These are phyloP conservation scores for Lasiodiplodia citricola DNA, from an alignment of 2,329 filamentous ascomycete genomes.

Conservation along the genomic window DNA sequence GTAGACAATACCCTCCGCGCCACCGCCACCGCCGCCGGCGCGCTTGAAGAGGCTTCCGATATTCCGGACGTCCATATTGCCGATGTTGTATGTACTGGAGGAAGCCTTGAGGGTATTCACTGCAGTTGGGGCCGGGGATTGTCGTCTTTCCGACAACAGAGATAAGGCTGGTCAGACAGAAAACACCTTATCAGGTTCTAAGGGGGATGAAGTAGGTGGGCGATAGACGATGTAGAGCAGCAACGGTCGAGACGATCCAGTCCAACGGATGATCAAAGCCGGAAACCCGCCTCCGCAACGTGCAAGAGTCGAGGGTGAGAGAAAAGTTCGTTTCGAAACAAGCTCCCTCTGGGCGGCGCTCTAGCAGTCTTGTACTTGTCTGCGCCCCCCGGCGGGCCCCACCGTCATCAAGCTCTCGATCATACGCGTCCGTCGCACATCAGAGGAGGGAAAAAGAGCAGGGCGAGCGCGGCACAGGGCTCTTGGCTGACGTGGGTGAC, in stretches of 20 bases:
- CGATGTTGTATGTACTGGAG: background rate
- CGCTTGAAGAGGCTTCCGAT: conserved; percentile 7
- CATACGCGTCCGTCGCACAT: background rate
- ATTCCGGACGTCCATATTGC: conserved; percentile 19
- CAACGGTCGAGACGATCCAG: background rate
- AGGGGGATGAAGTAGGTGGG: background rate
- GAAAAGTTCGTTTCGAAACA: conserved; percentile 6
- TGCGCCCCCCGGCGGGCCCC: background rate
- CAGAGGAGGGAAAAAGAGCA: background rate
- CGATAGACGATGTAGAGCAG: background rate
- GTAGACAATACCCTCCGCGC: conserved; percentile 15
- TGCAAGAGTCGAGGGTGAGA: background rate
- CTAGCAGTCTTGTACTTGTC: conserved; percentile 7
- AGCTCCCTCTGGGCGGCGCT: conserved; percentile 4
- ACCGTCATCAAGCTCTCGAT: background rate
- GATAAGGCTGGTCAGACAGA: background rate
- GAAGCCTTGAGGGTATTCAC: background rate
- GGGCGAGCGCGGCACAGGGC: background rate
- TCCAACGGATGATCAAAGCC: background rate
- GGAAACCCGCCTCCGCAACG: background rate
- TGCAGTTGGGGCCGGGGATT: background rate
- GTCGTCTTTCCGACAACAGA: background rate
- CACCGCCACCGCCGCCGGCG: conserved; percentile 4
- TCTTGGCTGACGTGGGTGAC: conserved; percentile 13
- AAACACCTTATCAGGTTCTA: background rate